Evolutionary conservation across 129 eudicot species (phyloP).

Genomic region (Glebionis coronaria): DNA sequence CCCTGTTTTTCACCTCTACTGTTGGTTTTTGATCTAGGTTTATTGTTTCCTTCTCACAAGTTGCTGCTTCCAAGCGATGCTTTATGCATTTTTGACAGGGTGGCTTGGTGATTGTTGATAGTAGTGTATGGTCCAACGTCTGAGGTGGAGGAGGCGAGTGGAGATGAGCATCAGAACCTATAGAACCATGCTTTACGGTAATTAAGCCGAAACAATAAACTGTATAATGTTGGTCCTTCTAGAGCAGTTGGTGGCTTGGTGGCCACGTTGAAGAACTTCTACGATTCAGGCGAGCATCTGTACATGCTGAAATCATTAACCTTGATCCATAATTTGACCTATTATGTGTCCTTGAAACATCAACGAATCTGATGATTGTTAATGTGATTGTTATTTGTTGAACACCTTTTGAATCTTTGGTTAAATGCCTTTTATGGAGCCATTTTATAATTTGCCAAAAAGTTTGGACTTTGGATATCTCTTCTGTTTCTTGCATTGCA

Average conservation of each 20-base stretch:
- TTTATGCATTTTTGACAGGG: too few species aligned
- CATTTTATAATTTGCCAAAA: background rate
- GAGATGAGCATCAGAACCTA: too few species aligned
- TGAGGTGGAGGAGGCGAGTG: too few species aligned
- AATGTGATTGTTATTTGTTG: conserved; percentile 2
- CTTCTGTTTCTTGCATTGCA: background rate
- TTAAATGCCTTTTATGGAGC: background rate
- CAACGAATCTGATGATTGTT: conserved; percentile 8
- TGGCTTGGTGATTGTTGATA: too few species aligned
- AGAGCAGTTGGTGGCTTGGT: too few species aligned
- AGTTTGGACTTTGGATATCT: background rate
- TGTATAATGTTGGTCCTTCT: too few species aligned
- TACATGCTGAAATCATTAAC: conserved; percentile 62
- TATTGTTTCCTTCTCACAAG: conserved; percentile 39
- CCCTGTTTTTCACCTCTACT: conserved; percentile 6
- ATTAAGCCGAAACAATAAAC: too few species aligned
- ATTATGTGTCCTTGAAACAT: background rate
- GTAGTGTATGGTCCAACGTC: too few species aligned
- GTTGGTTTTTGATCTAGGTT: conserved; percentile 10
- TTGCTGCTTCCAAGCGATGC: conserved; percentile 99
- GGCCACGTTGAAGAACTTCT: conserved; percentile 67
- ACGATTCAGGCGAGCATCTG: conserved; percentile 76
- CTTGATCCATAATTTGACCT: conserved; percentile 45
- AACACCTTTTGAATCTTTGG: background rate
- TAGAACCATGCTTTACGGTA: too few species aligned